Base-by-base conservation (phyloP, 148 eudicot species). In the Vaccinium corymbosum region DNA sequence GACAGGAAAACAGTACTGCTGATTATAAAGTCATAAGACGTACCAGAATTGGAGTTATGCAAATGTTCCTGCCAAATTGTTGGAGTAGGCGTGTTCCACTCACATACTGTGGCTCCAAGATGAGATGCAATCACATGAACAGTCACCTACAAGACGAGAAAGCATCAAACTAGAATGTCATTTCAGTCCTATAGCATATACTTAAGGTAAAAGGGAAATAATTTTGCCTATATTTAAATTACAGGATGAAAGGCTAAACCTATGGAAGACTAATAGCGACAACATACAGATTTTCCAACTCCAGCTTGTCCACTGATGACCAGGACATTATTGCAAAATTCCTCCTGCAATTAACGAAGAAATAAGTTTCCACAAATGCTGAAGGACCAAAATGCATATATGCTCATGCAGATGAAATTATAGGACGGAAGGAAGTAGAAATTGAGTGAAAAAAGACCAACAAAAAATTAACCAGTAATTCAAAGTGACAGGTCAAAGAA, bases 51-150 rank as follows among this genome's bases (percentile, higher is more conserved):
- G 29, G 85, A 85, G 89, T 89, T 92, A 79, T 96, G 97, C 83
- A 92, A 57, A 87, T 96, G 99, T 84, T 96, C 99, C 86, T 91
- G 94, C 99, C 99, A 96, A 84, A 94, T 84, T 78, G 98, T 96
- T 13, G 99, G 99, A 78, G 94, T 94, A 84, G 99, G 99, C 48
- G 98, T 92, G 84, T 90, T 92, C 99, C 99, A 96, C 90, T 96
- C 99, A 85, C 89, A 90, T 82, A 96, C 83, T 56, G 85, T 86
- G 22, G 91, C 94, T 88, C 97, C 93, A 85, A 90, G 87, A 78
- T 96, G 93, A 74, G 94, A 89, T 81, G 97, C 99, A 88, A 92
- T 81, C 55, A 88, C 94, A 81, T 89, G 93, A 71, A 94, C 86
- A 29, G 98, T 91, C 50, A 92, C 97, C 99, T 96, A 84, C 77